These are phyloP conservation scores for Canavalia gladiata DNA, from an alignment of 306 rosid genomes.

Conservation along the genomic window DNA sequence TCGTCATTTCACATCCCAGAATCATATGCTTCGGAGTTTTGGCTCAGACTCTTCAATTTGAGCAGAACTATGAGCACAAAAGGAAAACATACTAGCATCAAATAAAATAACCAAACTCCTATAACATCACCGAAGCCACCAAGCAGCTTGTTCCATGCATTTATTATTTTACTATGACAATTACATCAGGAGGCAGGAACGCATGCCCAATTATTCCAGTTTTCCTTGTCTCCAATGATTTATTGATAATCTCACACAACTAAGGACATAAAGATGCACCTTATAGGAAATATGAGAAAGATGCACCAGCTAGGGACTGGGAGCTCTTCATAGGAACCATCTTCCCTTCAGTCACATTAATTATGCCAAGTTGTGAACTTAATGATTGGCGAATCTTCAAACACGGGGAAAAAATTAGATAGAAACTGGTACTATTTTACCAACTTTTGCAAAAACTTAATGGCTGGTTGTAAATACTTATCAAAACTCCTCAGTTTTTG, in stretches of 20 bases:
- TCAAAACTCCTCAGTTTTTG: background rate
- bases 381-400: conserved; percentile 14
- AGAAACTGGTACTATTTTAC: background rate
- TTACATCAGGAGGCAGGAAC: background rate
- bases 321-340: conserved; percentile 15
- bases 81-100: background rate
- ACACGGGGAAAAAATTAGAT: background rate
- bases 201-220: background rate
- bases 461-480: conserved; percentile 6
- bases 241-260: background rate
- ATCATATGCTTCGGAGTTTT: background rate
- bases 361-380: conserved; percentile 15
- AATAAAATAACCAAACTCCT: conserved; percentile 3
- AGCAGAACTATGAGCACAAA: conserved; percentile 17
- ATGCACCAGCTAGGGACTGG: background rate
- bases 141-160: background rate
- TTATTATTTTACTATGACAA: background rate
- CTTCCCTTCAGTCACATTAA: conserved; percentile 1
- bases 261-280: background rate
- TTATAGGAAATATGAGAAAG: background rate
- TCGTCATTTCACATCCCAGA: background rate
- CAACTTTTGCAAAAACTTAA: conserved; percentile 22
- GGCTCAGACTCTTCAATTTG: background rate
- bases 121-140: background rate
- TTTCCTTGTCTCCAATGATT: background rate